A percentile compares a stretch with the other conserved stretches of the same genome.
Conservation (phyloP, 495 filamentous ascomycete species). For the Lophiotrema nucula region DNA sequence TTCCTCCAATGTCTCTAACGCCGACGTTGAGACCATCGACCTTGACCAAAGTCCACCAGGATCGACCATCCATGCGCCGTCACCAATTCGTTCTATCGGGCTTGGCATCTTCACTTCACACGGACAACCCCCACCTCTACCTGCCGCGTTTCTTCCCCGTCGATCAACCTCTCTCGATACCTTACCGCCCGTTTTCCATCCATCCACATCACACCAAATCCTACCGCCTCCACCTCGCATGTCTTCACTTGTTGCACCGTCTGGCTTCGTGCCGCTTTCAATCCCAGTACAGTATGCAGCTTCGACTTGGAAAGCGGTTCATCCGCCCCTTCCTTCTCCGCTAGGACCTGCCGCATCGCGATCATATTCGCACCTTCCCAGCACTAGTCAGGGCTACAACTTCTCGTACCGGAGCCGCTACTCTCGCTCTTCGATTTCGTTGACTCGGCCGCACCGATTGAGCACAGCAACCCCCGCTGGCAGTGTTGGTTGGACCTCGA, state of each 20-base stretch:
- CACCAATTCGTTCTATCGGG: slow-evolving; percentile 18
- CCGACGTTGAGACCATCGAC: slow-evolving; percentile 24
- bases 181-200: slow-evolving; percentile 13
- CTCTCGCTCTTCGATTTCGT: slow-evolving; percentile 25
- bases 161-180: slow-evolving; percentile 12
- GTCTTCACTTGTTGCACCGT: slow-evolving; percentile 12
- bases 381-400: not conserved
- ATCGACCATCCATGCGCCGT: slow-evolving; percentile 15
- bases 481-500: slow-evolving; percentile 18
- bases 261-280: slow-evolving; percentile 24
- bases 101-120: slow-evolving; percentile 29
- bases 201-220: slow-evolving; percentile 6
- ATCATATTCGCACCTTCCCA: slow-evolving; percentile 19
- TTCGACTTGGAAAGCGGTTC: slow-evolving; percentile 30
- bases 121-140: slow-evolving; percentile 27
- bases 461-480: slow-evolving; percentile 11
- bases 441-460: slow-evolving; percentile 30
- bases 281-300: slow-evolving; percentile 18
- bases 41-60: slow-evolving; percentile 8
- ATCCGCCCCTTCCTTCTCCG: slow-evolving; percentile 18
- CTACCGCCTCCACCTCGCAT: slow-evolving; percentile 20
- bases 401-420: slow-evolving; percentile 21
- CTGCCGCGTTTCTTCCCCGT: slow-evolving; percentile 11
- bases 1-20: slow-evolving; percentile 20
- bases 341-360: slow-evolving; percentile 8